These are phyloP conservation scores for Neckera pumila DNA, from an alignment of 225 moss, liverwort and hornwort species.

Conservation along the genomic window DNA sequence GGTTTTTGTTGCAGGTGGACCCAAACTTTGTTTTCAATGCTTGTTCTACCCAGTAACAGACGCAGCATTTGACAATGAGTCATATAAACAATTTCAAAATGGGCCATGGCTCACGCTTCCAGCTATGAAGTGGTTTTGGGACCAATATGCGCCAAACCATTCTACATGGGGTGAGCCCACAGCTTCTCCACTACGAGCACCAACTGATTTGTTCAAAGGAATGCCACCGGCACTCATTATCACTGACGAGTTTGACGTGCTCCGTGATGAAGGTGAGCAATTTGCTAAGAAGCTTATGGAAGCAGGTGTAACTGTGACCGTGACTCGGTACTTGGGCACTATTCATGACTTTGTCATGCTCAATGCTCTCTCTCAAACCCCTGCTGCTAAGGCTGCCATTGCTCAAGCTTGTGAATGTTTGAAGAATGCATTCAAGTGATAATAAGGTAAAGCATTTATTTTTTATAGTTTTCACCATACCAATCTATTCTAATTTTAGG, in stretches of 20 bases:
- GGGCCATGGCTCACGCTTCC: slow-evolving; percentile 28
- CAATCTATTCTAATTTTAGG: not conserved
- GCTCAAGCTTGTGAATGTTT: slow-evolving; percentile 32
- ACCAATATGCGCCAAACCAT: slow-evolving; percentile 24
- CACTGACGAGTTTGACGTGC: slow-evolving; percentile 2
- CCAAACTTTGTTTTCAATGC: slow-evolving; percentile 14
- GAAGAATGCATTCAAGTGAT: slow-evolving; percentile 8
- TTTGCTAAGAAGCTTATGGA: slow-evolving; percentile 28
- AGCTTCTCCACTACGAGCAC: not conserved
- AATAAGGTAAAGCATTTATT: not conserved
- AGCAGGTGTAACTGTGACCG: slow-evolving; percentile 1
- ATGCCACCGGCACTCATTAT: slow-evolving; percentile 18
- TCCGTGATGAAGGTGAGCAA: slow-evolving; percentile 12
- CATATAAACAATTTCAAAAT: slow-evolving; percentile 6
- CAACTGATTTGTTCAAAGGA: not conserved
- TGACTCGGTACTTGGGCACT: slow-evolving; percentile 10
- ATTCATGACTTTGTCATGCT: slow-evolving; percentile 46
- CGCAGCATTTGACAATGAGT: not conserved
- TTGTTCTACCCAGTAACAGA: slow-evolving; percentile 21
- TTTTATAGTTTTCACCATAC: not conserved
- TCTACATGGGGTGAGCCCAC: slow-evolving; percentile 2
- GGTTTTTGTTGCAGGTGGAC: not conserved
- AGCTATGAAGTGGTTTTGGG: slow-evolving; percentile 46
- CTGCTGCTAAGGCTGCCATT: slow-evolving; percentile 10
- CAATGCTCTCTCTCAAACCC: slow-evolving; percentile 27